A percentile compares a stretch with the other conserved stretches of the same genome.
Conservation (phyloP, 345 rosid genomes). For the Sonneratia caseolaris region DNA sequence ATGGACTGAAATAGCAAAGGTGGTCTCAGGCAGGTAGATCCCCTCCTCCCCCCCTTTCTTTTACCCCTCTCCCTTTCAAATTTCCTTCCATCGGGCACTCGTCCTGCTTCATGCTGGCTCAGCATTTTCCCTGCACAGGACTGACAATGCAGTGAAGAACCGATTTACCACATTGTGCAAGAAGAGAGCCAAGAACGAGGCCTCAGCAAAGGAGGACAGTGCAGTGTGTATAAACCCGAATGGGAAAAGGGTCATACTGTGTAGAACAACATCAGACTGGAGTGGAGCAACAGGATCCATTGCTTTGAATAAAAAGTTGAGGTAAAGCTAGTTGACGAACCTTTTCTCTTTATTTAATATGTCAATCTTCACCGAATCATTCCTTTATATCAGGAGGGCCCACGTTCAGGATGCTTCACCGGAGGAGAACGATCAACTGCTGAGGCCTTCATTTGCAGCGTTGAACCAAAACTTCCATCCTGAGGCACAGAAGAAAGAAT, state of each 20-base stretch:
- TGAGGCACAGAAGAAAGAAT: slow-evolving; percentile 25
- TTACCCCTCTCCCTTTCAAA: neutral
- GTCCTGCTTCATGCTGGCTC: neutral
- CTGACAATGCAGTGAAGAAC: slow-evolving; percentile 98
- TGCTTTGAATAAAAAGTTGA: slow-evolving; percentile 42
- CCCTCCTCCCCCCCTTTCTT: neutral
- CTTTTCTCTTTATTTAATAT: neutral
- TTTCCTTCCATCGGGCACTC: neutral
- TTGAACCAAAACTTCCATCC: slow-evolving; percentile 40
- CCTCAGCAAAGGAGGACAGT: slow-evolving; percentile 66
- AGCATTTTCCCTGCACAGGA: slow-evolving; percentile 31
- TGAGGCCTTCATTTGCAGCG: slow-evolving; percentile 53
- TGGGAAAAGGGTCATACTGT: slow-evolving; percentile 56
- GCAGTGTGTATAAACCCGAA: slow-evolving; percentile 41
- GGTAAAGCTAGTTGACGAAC: slow-evolving; percentile 21
- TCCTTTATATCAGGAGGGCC: slow-evolving; percentile 41
- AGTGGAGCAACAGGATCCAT: slow-evolving; percentile 33
- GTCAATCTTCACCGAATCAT: neutral
- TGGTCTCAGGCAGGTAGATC: slow-evolving; percentile 88
- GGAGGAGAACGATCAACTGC: slow-evolving; percentile 48
- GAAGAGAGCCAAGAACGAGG: slow-evolving; percentile 95
- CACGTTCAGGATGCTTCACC: slow-evolving; percentile 41
- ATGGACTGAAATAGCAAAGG: slow-evolving; percentile 99
- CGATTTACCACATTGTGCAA: slow-evolving; percentile 90
- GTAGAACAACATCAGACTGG: slow-evolving; percentile 27